phyloP scores from a whole-genome alignment of 345 rosid species.

The Citrus reticulata region DNA sequence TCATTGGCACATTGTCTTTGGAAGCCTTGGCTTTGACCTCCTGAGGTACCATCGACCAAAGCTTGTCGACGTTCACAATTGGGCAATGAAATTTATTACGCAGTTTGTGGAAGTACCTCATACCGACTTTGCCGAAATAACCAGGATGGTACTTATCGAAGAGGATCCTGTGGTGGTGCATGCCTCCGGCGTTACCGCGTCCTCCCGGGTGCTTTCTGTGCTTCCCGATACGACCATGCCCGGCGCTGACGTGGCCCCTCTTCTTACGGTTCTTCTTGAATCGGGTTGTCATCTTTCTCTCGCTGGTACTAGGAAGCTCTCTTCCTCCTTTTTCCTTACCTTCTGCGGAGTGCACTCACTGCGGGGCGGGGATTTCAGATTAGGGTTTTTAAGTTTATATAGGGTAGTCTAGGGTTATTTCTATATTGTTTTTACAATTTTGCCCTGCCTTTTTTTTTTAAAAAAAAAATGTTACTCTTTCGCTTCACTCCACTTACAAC shows the following conservation, averaged over 20 bases:
- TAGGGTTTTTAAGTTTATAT: conserved; percentile 6
- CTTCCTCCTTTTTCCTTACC: not conserved
- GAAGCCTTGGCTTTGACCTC: conserved; percentile 32
- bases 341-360: not conserved
- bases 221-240: conserved; percentile 42
- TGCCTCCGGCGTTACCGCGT: conserved; percentile 40
- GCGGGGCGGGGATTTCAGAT: not conserved
- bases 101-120: conserved; percentile 42
- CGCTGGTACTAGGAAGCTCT: not conserved
- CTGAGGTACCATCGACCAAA: conserved; percentile 37
- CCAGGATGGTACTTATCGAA: conserved; percentile 48
- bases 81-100: conserved; percentile 39
- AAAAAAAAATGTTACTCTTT: too few relatives aligned
- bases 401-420: not conserved
- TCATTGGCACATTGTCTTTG: conserved; percentile 30
- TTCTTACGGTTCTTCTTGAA: conserved; percentile 64
- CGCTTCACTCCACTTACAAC: too few relatives aligned
- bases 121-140: conserved; percentile 41
- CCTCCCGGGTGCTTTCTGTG: conserved; percentile 45
- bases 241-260: conserved; percentile 46
- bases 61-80: conserved; percentile 39
- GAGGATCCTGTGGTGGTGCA: conserved; percentile 45
- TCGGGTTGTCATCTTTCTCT: conserved; percentile 42
- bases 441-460: not conserved
- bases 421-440: conserved; percentile 3